Evolutionary conservation across 306 rosid genomes (phyloP).

Genomic region (Rosa multiflora): DNA sequence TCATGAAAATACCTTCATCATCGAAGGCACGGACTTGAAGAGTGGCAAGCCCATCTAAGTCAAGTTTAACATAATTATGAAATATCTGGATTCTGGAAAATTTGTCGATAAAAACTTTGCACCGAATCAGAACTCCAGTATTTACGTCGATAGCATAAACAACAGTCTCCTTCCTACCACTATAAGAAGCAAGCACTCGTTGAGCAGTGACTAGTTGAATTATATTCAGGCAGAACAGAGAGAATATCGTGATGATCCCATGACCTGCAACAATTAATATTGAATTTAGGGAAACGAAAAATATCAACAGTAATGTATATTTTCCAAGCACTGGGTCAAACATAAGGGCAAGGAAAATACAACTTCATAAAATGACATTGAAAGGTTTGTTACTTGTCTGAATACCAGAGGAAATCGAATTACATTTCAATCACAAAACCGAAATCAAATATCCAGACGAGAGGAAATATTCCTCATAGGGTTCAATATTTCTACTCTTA

Average conservation of each 20-base stretch:
- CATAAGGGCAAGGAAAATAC: background rate
- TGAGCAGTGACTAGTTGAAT: conserved; percentile 75
- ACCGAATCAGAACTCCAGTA: conserved; percentile 73
- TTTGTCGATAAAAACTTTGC: conserved; percentile 90
- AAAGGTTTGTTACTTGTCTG: background rate
- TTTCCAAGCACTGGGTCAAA: background rate
- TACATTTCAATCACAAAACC: background rate
- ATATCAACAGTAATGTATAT: background rate
- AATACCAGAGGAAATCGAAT: background rate
- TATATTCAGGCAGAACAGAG: conserved; percentile 76
- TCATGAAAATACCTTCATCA: conserved; percentile 55
- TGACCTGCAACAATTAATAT: conserved; percentile 49
- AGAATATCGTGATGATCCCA: conserved; percentile 98
- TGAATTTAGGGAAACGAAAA: background rate
- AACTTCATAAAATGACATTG: background rate
- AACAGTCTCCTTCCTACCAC: conserved; percentile 94
- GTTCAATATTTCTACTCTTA: no score
- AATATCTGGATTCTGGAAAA: conserved; percentile 84
- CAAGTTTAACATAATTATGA: conserved; percentile 87
- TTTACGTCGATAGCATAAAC: conserved; percentile 79
- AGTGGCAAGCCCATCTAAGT: conserved; percentile 93
- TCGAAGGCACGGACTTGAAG: conserved; percentile 88
- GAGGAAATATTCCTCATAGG: no score
- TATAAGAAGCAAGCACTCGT: conserved; percentile 90
- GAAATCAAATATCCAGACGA: no score